Conservation (phyloP, 1,284 basidiomycete species). For the Rhodotorula sp. region DNA sequence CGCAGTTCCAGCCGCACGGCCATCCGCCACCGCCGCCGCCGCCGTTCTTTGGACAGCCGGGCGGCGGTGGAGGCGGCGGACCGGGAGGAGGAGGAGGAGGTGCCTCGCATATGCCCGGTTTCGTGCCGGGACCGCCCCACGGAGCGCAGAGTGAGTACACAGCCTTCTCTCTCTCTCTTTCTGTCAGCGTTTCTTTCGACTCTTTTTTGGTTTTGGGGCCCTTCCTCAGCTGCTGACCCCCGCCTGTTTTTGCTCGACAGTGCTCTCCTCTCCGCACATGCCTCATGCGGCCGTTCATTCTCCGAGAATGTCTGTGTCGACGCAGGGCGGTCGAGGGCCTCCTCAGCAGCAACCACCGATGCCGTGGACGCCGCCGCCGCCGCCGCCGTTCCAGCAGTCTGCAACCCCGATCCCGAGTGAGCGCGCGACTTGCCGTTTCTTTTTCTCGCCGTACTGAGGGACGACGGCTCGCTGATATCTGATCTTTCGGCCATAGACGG, state of each 20-base stretch:
- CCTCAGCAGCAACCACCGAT: not conserved
- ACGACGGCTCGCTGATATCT: too few relatives aligned
- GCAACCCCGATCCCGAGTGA: not conserved
- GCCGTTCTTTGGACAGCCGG: not conserved
- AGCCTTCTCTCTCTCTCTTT: too few relatives aligned
- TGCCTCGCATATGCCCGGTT: not conserved
- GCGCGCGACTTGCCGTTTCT: not conserved
- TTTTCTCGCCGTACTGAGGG: too few relatives aligned
- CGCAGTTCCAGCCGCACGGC: conserved; percentile 1
- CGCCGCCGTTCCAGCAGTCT: not conserved
- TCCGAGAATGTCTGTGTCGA: not conserved
- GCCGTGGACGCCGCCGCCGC: conserved; percentile 12
- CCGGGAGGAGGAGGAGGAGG: too few relatives aligned
- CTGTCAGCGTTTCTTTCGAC: too few relatives aligned
- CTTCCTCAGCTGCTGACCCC: not conserved
- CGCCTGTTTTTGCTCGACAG: not conserved
- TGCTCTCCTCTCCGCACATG: conserved; percentile 8
- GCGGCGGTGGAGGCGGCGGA: too few relatives aligned
- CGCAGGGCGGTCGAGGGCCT: not conserved
- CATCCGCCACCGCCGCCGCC: not conserved
- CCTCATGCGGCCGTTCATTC: not conserved
- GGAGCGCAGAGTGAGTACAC: conserved; percentile 5
- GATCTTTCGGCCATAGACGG: too few relatives aligned
- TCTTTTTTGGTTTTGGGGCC: not conserved
- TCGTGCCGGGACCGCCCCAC: not conserved